A percentile compares a stretch with the other conserved stretches of the same genome.
phyloP scores from a whole-genome alignment of 73 alveolate species.

The Tetrahymena malaccensis region DNA sequence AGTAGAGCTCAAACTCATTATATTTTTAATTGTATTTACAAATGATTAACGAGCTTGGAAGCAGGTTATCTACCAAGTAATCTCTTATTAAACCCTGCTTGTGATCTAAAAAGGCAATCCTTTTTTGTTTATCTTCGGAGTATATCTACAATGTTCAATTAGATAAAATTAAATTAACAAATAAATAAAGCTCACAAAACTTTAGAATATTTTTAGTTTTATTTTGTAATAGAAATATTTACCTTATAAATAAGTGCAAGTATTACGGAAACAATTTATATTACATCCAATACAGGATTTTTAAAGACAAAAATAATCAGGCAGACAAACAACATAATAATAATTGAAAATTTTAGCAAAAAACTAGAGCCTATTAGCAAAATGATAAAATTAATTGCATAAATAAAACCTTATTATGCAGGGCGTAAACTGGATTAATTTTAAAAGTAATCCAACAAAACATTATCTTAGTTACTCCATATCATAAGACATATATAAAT shows the following conservation, averaged over 20 bases:
- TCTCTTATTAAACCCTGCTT: neutral
- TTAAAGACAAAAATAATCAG: neutral
- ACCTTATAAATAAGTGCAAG: neutral
- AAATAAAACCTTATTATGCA: neutral
- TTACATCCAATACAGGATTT: neutral
- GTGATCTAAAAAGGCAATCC: neutral
- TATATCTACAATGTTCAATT: neutral
- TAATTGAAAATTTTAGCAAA: neutral
- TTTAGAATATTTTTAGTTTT: neutral
- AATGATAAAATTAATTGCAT: neutral
- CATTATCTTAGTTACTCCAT: neutral
- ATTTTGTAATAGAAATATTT: neutral
- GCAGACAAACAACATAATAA: neutral
- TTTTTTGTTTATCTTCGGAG: neutral
- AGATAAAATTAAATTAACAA: neutral
- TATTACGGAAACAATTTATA: neutral
- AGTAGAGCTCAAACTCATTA: neutral
- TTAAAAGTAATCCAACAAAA: neutral
- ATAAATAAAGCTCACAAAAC: no score
- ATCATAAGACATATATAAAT: neutral
- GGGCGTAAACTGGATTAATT: neutral
- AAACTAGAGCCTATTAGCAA: neutral
- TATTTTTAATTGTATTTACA: neutral
- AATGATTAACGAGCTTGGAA: neutral
- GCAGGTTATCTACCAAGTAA: neutral